phyloP scores from a whole-genome alignment of 257 asterid genomes.

The Cinchona pubescens region DNA sequence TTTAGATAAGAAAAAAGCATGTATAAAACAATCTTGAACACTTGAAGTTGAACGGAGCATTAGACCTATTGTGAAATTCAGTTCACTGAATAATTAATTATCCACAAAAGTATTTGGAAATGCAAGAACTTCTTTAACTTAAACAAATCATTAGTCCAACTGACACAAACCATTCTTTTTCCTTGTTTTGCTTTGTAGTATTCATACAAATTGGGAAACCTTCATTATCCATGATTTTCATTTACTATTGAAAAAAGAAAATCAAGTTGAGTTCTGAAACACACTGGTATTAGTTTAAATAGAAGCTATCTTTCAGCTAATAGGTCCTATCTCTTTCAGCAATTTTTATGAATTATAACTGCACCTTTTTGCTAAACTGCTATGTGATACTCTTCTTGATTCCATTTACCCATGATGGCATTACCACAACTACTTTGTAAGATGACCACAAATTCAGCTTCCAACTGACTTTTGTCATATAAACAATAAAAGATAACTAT shows the following conservation, averaged over 20 bases:
- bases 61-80: neutral
- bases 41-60: neutral
- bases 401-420: neutral
- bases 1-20: neutral
- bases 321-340: neutral
- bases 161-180: neutral
- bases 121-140: neutral
- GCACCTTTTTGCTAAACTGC: too few species aligned
- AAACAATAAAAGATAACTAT: neutral
- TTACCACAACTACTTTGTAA: neutral
- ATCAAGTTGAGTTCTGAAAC: neutral
- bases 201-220: too few species aligned
- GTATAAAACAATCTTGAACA: neutral
- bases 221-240: neutral
- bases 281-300: neutral
- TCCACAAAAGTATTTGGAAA: neutral
- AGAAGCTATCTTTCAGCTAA: neutral
- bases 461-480: neutral
- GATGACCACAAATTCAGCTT: neutral
- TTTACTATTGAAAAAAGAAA: neutral
- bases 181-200: neutral
- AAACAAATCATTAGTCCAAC: neutral
- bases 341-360: too few species aligned
- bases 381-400: neutral
- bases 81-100: neutral